Evolutionary conservation across 1,284 basidiomycete genomes (phyloP), one percentile per base, ranked within the genome.

Genomic region (Marasmius oreades): DNA sequence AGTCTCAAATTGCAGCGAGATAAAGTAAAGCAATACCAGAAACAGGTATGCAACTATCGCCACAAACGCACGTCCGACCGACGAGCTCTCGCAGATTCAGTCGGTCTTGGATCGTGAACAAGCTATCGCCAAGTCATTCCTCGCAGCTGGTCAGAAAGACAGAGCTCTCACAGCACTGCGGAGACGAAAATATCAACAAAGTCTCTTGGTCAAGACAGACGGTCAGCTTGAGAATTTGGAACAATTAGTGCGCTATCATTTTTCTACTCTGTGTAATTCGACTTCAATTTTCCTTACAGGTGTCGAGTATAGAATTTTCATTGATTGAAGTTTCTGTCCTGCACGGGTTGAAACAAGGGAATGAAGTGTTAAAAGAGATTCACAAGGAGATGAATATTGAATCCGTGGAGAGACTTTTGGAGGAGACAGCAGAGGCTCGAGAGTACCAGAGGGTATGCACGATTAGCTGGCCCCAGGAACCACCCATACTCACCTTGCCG

Each of bases 221-320:
- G 77, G 77, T 3, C 96, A 99, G 68, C 74, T 99, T 16, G 90
- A 91, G 73, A 93, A 86, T 52, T 71, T 99, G 52, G 94, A 98
- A 71, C 88, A 94, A 62, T 77, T 99, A 46, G 96, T 95, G 61
- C 62, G 89, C 75, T 39, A 43, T 42, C 10, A 50, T 50, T 11
- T 42, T 23, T 14, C 18, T 22, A 46, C 12, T 47, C 22, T 44
- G 23, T 39, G 28, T 28, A 45, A 18, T 14, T 54, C 5, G 23
- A 22, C 31, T 47, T 22, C 24, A 26, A 45, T 23, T 23, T 31
- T 33, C 26, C 12, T 1, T 37, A 5, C 67, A 97, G 95, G 93
- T 97, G 5, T 91, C 92, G 7, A 92, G 90, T 0, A 98, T 99
- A 67, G 96, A 99, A 70, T 98, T 97, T 76, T 93, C 96, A 0